phyloP scores from a whole-genome alignment of 306 rosid species.

The Castanea sativa region DNA sequence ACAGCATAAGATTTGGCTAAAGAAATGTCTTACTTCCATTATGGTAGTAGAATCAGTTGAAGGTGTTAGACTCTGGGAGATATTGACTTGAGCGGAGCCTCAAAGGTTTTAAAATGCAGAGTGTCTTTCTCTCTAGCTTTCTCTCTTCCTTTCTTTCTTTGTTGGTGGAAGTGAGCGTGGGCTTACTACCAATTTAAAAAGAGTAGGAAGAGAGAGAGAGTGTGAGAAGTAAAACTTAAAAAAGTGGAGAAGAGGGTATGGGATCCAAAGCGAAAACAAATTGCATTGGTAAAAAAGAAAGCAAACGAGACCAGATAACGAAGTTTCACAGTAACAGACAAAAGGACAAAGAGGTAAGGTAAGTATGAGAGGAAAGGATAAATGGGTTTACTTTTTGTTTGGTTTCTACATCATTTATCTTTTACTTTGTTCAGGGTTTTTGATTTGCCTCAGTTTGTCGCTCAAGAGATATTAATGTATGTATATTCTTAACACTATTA shows the following conservation, averaged over 20 bases:
- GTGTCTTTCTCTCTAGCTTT: neutral
- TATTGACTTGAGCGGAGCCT: constrained; percentile 4
- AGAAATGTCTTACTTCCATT: constrained; percentile 39
- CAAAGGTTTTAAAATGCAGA: constrained; percentile 13
- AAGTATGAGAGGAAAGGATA: constrained; percentile 2
- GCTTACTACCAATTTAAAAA: constrained; percentile 30
- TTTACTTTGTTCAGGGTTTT: constrained; percentile 25
- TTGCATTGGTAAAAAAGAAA: constrained; percentile 25
- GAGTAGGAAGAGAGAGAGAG: constrained; percentile 6
- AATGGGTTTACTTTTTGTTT: constrained; percentile 6
- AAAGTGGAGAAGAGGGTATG: constrained; percentile 23
- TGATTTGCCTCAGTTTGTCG: constrained; percentile 24
- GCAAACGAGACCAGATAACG: constrained; percentile 31
- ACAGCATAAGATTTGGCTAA: neutral
- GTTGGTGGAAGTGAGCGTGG: constrained; percentile 29
- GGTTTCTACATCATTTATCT: constrained; percentile 33
- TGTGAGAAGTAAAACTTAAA: neutral
- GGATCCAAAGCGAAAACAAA: constrained; percentile 29
- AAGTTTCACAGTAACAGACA: constrained; percentile 48
- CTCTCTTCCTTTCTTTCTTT: neutral
- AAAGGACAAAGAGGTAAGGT: constrained; percentile 59
- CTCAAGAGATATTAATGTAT: neutral
- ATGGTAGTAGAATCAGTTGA: neutral
- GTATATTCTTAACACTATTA: constrained; percentile 33
- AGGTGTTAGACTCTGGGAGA: neutral